Base-by-base conservation (phyloP, 2,329 filamentous ascomycete species). In the Hymenotorrendiella dingleyae region DNA sequence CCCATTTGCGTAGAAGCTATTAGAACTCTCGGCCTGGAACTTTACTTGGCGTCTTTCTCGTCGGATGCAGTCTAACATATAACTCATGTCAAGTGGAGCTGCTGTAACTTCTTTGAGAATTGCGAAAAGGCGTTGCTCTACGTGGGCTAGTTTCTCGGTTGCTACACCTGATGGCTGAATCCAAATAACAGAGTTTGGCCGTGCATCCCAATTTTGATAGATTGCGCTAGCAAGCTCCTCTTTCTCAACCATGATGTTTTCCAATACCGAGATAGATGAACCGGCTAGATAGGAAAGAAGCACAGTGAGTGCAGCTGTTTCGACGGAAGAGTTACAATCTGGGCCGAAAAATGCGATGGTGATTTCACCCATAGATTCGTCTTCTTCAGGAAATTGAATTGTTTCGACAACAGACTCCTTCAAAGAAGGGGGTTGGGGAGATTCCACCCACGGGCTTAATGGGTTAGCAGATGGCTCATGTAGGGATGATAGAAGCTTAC, bases 381-480 rank as follows among this genome's bases (percentile, higher is more conserved):
- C 93, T 57, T 96, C 91, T 61, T 98, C 93, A 0, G 93, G 93
- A 56, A 98, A 98, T 49, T 94, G 83, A 21, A 94, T 83, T 0
- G 75, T 87, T 52, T 91, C 79, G 10, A 94, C 66, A 9, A 82
- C 71, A 0, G 86, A 88, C 60, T 86, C 73, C 22, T 76, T 75
- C 21, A 98, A 69, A 0, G 78, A 66, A 2, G 86, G 83, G 0
- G 88, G 82, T 51, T 86, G 84, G 40, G 80, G 76, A 3, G 91
- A 96, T 44, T 96, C 89, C 19, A 93, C 78, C 89, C 93, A 98
- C 1, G 93, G 93, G 36, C 59, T 62, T 19, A n/a, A n/a, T 21
- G 29, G 11, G 28, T 57, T 46, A 54, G 49, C 11, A 41, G 22
- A 16, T 8, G 1, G 11, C 19, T 16, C 9, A 9, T 21, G 21